A percentile compares a stretch with the other conserved stretches of the same genome.
phyloP scores from a whole-genome alignment of 176 grass and related monocot genomes.

The Raddia distichophylla region DNA sequence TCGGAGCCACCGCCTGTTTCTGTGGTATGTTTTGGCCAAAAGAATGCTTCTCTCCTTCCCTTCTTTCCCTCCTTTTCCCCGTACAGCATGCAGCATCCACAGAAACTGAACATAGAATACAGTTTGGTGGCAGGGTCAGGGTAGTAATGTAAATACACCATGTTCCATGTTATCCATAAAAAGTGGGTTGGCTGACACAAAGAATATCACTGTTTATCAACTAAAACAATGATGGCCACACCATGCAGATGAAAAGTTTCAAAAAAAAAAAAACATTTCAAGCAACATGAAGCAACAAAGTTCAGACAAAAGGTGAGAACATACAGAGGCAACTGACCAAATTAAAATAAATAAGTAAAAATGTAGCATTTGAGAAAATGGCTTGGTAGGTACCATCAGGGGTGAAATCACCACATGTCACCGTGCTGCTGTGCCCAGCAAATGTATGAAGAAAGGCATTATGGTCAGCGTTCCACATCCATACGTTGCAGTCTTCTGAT shows the following conservation, averaged over 20 bases:
- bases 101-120: background rate
- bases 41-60: no score
- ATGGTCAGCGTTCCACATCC: slow-evolving; percentile 93
- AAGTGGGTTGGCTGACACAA: background rate
- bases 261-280: background rate
- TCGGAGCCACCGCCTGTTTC: no score
- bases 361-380: background rate
- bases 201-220: background rate
- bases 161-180: slow-evolving; percentile 1
- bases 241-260: background rate
- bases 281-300: background rate
- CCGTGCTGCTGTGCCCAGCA: slow-evolving; percentile 73
- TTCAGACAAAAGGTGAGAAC: background rate
- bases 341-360: background rate
- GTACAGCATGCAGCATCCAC: no score
- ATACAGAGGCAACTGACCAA: background rate
- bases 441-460: slow-evolving; percentile 65
- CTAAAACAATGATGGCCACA: background rate
- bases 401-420: slow-evolving; percentile 89
- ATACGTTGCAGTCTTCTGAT: slow-evolving; percentile 84
- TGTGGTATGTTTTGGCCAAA: no score
- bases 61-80: no score
- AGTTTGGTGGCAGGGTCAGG: background rate
- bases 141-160: slow-evolving; percentile 4
- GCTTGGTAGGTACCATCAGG: slow-evolving; percentile 63